phyloP scores from a whole-genome alignment of 441 rosid species.

The Gossypium trilobum region DNA sequence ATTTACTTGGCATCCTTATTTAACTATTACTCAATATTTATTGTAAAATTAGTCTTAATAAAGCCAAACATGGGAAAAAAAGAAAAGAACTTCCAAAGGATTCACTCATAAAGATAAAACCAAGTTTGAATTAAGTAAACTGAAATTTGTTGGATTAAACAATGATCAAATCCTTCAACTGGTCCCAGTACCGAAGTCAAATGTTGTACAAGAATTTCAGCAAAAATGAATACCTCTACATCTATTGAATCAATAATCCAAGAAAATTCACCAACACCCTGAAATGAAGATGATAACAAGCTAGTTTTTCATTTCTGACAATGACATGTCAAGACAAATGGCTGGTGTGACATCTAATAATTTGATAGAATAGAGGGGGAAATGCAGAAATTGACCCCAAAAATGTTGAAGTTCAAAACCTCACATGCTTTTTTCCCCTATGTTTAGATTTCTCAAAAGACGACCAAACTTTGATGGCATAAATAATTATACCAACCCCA shows the following conservation, averaged over 20 bases:
- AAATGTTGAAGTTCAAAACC: not conserved
- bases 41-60: not conserved
- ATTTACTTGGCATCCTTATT: not conserved
- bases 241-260: not conserved
- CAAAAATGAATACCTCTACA: not conserved
- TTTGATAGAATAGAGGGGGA: not conserved
- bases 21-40: not conserved
- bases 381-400: not conserved
- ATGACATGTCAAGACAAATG: not conserved
- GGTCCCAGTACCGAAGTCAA: not conserved
- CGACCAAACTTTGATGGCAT: not conserved
- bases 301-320: not conserved
- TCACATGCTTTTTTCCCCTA: not conserved
- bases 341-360: not conserved
- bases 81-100: not conserved
- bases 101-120: not conserved
- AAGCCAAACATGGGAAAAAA: not conserved
- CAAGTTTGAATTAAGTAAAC: not conserved
- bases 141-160: not conserved
- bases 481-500: not conserved
- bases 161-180: not conserved
- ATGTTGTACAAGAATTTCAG: not conserved
- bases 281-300: not conserved
- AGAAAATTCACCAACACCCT: not conserved
- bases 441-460: not conserved